Conservation (phyloP, 768 basidiomycete genomes). For the Leccinellum albellum region DNA sequence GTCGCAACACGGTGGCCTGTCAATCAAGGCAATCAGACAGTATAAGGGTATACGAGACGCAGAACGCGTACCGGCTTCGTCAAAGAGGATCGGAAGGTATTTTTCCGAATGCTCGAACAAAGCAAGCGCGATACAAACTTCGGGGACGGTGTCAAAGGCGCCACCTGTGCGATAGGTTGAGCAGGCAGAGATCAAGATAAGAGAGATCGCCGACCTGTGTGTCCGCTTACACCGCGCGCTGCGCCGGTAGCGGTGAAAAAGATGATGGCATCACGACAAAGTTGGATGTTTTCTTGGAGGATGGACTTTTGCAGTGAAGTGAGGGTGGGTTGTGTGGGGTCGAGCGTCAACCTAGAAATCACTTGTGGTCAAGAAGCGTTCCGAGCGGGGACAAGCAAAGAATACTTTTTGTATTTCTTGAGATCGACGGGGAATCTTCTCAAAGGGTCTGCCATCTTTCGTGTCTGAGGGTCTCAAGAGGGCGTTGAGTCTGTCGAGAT, state of each 20-base stretch:
- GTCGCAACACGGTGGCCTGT: constrained; percentile 87
- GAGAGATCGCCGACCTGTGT: constrained; percentile 51
- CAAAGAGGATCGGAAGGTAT: constrained; percentile 68
- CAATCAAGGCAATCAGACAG: not conserved
- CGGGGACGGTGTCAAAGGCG: constrained; percentile 76
- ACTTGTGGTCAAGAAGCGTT: constrained; percentile 5
- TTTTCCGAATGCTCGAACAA: constrained; percentile 63
- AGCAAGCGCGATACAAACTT: constrained; percentile 74
- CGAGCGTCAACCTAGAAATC: constrained; percentile 59
- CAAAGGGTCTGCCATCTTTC: constrained; percentile 36
- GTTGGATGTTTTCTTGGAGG: constrained; percentile 68
- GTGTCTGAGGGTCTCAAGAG: not conserved
- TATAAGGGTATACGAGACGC: not conserved
- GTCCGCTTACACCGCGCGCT: constrained; percentile 83
- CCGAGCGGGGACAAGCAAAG: not conserved
- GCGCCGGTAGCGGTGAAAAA: constrained; percentile 84
- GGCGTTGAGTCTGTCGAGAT: not conserved
- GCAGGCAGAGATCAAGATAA: not conserved
- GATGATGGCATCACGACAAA: constrained; percentile 81
- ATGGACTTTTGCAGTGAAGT: constrained; percentile 56
- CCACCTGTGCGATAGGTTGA: constrained; percentile 40
- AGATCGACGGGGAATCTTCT: constrained; percentile 74
- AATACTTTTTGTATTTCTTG: constrained; percentile 66
- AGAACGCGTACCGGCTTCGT: constrained; percentile 68
- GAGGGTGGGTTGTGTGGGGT: constrained; percentile 62